These are phyloP conservation scores for Beverwykella pulmonaria DNA, from an alignment of 495 filamentous ascomycete genomes.

Conservation along the genomic window DNA sequence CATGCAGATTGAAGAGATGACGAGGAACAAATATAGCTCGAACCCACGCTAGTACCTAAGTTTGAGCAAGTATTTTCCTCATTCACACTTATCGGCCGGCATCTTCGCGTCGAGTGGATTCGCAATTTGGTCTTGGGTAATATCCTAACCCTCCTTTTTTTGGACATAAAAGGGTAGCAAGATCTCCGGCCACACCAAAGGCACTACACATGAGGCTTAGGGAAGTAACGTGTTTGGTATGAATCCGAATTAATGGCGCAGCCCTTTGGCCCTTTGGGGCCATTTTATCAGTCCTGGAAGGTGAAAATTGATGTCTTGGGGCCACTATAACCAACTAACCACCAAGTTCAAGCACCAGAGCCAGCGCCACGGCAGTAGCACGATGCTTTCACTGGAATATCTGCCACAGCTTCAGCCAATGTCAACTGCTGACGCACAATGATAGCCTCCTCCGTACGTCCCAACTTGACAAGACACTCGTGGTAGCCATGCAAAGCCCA, in stretches of 20 bases:
- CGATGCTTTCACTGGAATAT: conserved; percentile 61
- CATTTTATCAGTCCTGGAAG: neutral
- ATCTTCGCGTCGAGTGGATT: too few relatives aligned
- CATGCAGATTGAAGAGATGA: conserved; percentile 20
- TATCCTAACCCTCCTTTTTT: too few relatives aligned
- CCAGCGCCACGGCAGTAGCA: conserved; percentile 61
- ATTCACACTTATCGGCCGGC: neutral
- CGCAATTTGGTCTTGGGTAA: too few relatives aligned
- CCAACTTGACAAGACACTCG: conserved; percentile 62
- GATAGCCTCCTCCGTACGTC: conserved; percentile 53
- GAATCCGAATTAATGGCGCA: neutral
- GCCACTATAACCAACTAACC: neutral
- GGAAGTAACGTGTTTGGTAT: too few relatives aligned
- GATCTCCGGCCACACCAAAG: too few relatives aligned
- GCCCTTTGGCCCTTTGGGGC: neutral
- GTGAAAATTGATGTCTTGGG: too few relatives aligned
- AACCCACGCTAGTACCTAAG: neutral
- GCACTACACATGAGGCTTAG: too few relatives aligned
- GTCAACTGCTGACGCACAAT: conserved; percentile 54
- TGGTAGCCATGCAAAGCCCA: conserved; percentile 69
- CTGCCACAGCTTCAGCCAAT: conserved; percentile 56
- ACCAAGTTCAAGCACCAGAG: neutral
- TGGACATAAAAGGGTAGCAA: too few relatives aligned
- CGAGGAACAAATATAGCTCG: conserved; percentile 18
- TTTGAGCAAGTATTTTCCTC: neutral